These are phyloP conservation scores for Boletus coccyginus DNA, from an alignment of 768 basidiomycete species.

Conservation along the genomic window DNA sequence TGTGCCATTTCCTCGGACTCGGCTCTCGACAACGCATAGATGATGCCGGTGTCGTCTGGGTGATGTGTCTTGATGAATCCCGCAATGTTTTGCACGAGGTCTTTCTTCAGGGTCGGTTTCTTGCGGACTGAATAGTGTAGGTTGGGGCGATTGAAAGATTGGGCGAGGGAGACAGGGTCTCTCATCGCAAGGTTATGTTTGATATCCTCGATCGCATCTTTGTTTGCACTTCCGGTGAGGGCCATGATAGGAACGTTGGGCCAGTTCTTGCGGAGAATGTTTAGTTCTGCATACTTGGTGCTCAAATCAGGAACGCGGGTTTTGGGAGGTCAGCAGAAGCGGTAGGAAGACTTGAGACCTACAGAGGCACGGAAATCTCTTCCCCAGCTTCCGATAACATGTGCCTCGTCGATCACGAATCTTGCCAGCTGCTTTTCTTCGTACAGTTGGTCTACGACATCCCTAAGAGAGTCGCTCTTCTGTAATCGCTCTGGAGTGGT, in stretches of 20 bases:
- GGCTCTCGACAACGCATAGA: slow-evolving; percentile 73
- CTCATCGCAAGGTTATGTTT: slow-evolving; percentile 62
- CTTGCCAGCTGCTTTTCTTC: slow-evolving; percentile 61
- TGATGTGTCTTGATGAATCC: slow-evolving; percentile 63
- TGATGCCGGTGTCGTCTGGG: slow-evolving; percentile 66
- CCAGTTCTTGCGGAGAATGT: slow-evolving; percentile 66
- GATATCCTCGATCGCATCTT: slow-evolving; percentile 76
- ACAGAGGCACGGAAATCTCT: slow-evolving; percentile 88
- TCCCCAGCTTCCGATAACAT: slow-evolving; percentile 94
- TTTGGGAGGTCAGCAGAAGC: neutral
- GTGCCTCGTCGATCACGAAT: slow-evolving; percentile 96
- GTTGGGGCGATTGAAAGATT: slow-evolving; percentile 95
- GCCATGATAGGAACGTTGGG: slow-evolving; percentile 91
- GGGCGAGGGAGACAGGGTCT: slow-evolving; percentile 55
- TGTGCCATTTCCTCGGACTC: slow-evolving; percentile 81
- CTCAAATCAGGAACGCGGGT: slow-evolving; percentile 10
- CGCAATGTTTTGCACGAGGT: slow-evolving; percentile 59
- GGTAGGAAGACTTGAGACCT: slow-evolving; percentile 28
- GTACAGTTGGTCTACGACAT: slow-evolving; percentile 59
- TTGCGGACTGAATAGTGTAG: slow-evolving; percentile 67
- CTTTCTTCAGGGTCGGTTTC: slow-evolving; percentile 43
- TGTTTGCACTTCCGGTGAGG: slow-evolving; percentile 91
- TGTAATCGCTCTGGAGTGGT: slow-evolving; percentile 89
- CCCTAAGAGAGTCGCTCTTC: slow-evolving; percentile 53
- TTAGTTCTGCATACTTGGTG: slow-evolving; percentile 64